Evolutionary conservation across 2,329 filamentous ascomycete species (phyloP), one percentile per base, ranked within the genome.

Genomic region (Botrytis tulipae): DNA sequence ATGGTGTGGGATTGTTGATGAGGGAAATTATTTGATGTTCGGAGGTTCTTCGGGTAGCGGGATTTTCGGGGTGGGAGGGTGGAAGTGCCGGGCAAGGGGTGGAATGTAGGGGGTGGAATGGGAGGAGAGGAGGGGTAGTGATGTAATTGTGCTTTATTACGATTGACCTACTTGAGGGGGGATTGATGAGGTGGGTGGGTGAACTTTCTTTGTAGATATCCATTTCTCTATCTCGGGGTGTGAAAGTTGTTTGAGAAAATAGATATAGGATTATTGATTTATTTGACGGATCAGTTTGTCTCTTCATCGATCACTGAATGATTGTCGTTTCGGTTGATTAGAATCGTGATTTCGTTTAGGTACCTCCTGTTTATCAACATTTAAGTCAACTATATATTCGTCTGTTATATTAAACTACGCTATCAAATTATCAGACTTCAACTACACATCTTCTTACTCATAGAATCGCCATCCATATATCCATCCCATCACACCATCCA

Each of bases 1-100:
- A 22, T 46, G 44, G 20, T 22, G 9, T 22, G 18, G 44, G 18
- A 46, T 9, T 46, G 44, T 46, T 22, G 14, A 67, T 37, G 22
- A 22, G 32, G 48, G 65, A 68, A 68, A 57, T 68, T 68, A 57
- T 57, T 68, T 68, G 48, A 57, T 5, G 3, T 10, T 68, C 66
- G 66, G 66, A n/a, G 10, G 29, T 68, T 68, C 48, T 68, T 2
- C 66, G 66, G 66, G 22, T 57, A 18, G 66, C 48, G 66, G 66
- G 48, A 14, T 32, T 68, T 51, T 4, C 16, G 14, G 4, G 1
- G 42, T 8, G 35, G 35, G 14, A 8, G 3, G 7, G 44, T 48
- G 29, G 63, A 20, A n/a, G 0, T 4, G 29, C 1, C 1, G 51
- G 14, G 3, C 8, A 12, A 0, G 63, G 42, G 46, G 65, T 40